Evolutionary conservation across 768 basidiomycete species (phyloP), one percentile per base, ranked within the genome.

Genomic region (Tylopilus sp.): DNA sequence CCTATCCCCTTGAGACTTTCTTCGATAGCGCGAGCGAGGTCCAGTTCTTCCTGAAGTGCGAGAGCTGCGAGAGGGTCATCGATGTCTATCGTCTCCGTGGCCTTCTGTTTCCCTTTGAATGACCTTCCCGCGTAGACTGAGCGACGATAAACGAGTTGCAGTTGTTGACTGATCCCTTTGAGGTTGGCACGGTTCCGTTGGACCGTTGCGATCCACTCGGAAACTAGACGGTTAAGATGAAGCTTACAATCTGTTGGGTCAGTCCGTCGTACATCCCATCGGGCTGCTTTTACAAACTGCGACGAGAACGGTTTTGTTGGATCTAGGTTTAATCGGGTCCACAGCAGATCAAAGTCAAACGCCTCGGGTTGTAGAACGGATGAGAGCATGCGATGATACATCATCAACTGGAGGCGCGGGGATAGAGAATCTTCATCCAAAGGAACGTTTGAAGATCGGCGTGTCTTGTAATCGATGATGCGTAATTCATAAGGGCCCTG

Each of bases 401-500:
- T 69, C 86, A 89, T 89, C 6, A 92, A 76, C 64, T 92, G 90
- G 31, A 90, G 69, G 8, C 80, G 79, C 0, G 88, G 76, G 1
- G 82, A 65, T 14, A 78, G 64, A 0, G 82, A 76, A 56, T 90
- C 88, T 36, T 77, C 74, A 14, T 83, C 74, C 4, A 74, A 65
- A 2, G 89, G 89, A 2, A 90, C 57, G 14, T 66, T 73, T 2
- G 71, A 54, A 3, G 67, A 64, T 13, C 66, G 72, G 41, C 89
- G 78, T 17, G 88, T 89, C 66, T 92, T 92, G 41, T 84, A 86
- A 59, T 92, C 90, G 17, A 79, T 65, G 25, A 86, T 62, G 45
- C 72, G 75, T 7, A 87, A 67, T 16, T 67, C 69, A 46, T 69
- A 58, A 3, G n/a, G 37, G 2, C 47, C 37, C 8, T 13, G 42